phyloP scores from a whole-genome alignment of 768 basidiomycete species.

The Pleurotus salmoneostramineus region DNA sequence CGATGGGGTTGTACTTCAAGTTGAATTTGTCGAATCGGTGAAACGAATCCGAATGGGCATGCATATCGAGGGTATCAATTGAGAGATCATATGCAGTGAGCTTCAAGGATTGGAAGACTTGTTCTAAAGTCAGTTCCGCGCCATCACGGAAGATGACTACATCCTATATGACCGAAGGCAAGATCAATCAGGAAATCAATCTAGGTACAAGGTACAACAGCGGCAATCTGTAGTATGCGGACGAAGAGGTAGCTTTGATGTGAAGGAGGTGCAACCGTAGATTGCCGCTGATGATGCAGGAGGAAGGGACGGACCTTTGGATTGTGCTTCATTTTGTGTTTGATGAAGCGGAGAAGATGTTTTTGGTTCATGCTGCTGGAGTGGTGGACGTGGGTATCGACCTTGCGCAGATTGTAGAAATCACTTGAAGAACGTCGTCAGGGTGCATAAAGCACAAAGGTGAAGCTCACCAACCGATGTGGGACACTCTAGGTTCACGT shows the following conservation, averaged over 20 bases:
- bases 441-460: no score
- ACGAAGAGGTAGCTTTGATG: no score
- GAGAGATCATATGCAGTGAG: conserved; percentile 96
- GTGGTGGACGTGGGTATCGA: conserved; percentile 98
- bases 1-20: conserved; percentile 94
- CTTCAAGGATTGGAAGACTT: conserved; percentile 96
- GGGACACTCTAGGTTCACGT: conserved; percentile 55
- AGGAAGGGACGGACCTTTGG: conserved; percentile 54
- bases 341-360: conserved; percentile 96
- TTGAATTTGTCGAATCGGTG: conserved; percentile 99
- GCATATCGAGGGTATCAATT: conserved; percentile 99
- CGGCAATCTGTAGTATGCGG: no score
- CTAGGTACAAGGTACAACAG: no score
- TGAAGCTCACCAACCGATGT: conserved; percentile 52
- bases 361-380: conserved; percentile 99
- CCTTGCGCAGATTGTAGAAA: conserved; percentile 97
- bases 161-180: conserved; percentile 49
- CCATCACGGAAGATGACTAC: conserved; percentile 95
- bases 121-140: conserved; percentile 77
- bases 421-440: conserved; percentile 51
- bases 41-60: conserved; percentile 96
- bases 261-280: no score
- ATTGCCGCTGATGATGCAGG: not conserved
- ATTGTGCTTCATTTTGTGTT: conserved; percentile 92
- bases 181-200: not conserved